Base-by-base conservation (phyloP, 2,329 filamentous ascomycete genomes). In the Arthrinium phaeospermum region DNA sequence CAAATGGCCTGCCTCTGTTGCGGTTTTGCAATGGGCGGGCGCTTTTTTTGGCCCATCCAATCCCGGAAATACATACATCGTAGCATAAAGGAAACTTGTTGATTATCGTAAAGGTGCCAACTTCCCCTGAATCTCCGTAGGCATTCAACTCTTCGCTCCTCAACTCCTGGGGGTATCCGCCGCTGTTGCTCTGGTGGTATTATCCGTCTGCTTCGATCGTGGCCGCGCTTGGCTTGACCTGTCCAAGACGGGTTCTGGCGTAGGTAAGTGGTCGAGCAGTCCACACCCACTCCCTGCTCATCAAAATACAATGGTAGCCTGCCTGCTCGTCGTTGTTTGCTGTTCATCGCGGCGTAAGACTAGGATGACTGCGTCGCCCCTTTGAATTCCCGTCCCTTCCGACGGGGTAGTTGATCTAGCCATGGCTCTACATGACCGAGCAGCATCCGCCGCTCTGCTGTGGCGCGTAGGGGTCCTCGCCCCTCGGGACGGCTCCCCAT, bases 381-480 rank as follows among this genome's bases (percentile, higher is more conserved):
- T 82, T 77, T 90, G 98, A 96, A 98, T 98, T 85, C 98, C 91
- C 80, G 93, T 68, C 44, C 41, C 41, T 24, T 47, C 41, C 41
- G 41, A 46, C 67, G 45, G 41, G 8, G 41, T 68, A 41, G 24
- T 57, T 12, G 24, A 57, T 41, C 27, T n/a, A 41, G 27, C 49
- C 44, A 71, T 70, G 68, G 61, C 64, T 82, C 78, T 90, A 98
- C 96, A 98, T 98, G 85, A 99, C 91, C 80, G 93, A 89, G 87
- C 96, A 99, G 91, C 96, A 99, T 79, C 95, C 93, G 81, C 91
- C 93, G 78, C 90, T 94, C 86, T 97, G 94, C 87, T 97, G 96
- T 77, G 96, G 96, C 80, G 96, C 95, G 83, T 99, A 99, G n/a
- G 96, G 96, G 82, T 99, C 96, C 82, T 98, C 96, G 83, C 93